Evolutionary conservation across 139 green algal genomes (phyloP), one percentile per base, ranked within the genome.

Genomic region (Micractinium sp.): DNA sequence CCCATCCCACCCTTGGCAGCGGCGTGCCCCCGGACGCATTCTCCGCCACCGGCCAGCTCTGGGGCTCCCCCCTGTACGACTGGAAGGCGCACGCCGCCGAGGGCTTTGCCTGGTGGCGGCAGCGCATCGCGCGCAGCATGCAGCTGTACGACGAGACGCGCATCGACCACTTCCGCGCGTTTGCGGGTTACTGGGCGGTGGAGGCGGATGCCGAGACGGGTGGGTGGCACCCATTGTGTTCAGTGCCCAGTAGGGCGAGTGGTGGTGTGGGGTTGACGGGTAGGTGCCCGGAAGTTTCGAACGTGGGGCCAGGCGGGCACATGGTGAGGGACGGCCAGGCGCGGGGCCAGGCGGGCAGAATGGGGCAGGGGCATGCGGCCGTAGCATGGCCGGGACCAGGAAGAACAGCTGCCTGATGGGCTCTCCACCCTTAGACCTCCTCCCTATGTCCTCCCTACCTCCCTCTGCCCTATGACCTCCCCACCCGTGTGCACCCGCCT

Each of bases 141-240:
- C 86, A 98, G 92, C 94, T 99, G 85, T 98, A 98, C 90, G 97
- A 99, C 82, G 96, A 99, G 93, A 97, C 96, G 3, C 95, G 98
- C 85, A 98, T 99, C 79, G 98, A 99, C 94, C 98, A 99, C 92
- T 99, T 99, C 93, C 89, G 97, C 15, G 97, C 94, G 39, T 97
- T 99, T 93, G 92, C 92, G 74, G 96, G 97, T 14, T 99, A 99
- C 93, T 99, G 96, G 96, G 91, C 94, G 33, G 95, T 99, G 31
- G 93, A 94, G 36, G 96, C 96, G 3, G 91, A 90, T 13, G 93
- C 92, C 3, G 94, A 98, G 89, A 99, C 98, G 18, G 87, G 87
- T 90, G n/a, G 53, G 74, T n/a, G 80, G n/a, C n/a, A n/a, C n/a
- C n/a, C n/a, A n/a, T n/a, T n/a, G n/a, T n/a, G n/a, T n/a, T n/a